phyloP scores from a whole-genome alignment of 2,329 filamentous ascomycete genomes.

The Neofusicoccum kwambonambiense region DNA sequence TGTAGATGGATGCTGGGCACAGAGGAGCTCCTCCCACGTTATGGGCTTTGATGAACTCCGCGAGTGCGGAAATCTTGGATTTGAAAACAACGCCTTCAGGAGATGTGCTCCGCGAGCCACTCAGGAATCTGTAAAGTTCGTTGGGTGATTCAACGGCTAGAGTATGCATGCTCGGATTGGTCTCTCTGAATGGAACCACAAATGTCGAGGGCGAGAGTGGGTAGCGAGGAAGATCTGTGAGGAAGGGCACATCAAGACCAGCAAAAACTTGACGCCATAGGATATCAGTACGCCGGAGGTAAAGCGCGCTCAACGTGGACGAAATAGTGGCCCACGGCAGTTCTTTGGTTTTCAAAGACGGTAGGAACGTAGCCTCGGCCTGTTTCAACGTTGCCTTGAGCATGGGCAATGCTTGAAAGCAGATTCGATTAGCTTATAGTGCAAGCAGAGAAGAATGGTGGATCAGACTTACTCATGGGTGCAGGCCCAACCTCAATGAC shows the following conservation, averaged over 20 bases:
- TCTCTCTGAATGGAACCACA: conserved; percentile 5
- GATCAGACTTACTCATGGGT: neutral
- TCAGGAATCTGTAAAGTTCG: too few species aligned
- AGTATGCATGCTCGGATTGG: too few species aligned
- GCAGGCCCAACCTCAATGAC: neutral
- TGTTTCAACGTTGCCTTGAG: conserved; percentile 10
- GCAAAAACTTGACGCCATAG: neutral
- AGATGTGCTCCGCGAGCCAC: neutral
- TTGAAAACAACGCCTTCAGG: neutral
- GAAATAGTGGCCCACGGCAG: neutral
- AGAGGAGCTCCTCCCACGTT: conserved; percentile 12
- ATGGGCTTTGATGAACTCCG: conserved; percentile 16
- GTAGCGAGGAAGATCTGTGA: conserved; percentile 4
- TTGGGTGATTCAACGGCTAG: too few species aligned
- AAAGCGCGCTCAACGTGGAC: neutral
- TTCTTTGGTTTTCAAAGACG: neutral
- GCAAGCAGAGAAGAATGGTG: too few species aligned
- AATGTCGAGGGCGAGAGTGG: neutral
- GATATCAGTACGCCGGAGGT: neutral
- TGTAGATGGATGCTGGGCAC: conserved; percentile 17
- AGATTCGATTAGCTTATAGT: neutral
- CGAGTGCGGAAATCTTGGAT: neutral
- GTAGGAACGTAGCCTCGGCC: neutral
- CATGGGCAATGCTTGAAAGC: conserved; percentile 11
- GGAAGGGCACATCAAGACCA: neutral